Conservation (phyloP, 176 grass and related monocot species). For the Oryza rufipogon region DNA sequence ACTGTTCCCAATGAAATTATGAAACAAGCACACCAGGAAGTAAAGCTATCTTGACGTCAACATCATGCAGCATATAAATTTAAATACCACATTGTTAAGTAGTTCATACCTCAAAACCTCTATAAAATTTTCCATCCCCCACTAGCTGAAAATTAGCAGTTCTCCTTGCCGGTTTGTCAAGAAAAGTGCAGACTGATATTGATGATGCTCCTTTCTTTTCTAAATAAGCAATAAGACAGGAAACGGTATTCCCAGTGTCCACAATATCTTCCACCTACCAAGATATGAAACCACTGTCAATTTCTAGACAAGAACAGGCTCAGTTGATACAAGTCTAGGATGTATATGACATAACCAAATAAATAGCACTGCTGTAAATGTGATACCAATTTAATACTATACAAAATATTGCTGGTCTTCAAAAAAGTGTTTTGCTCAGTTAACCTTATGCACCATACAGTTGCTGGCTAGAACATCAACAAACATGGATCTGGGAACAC, state of each 20-base stretch:
- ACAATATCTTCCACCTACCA: constrained; percentile 94
- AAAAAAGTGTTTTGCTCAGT: neutral
- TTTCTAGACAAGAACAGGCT: constrained; percentile 14
- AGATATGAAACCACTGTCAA: constrained; percentile 6
- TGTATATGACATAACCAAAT: neutral
- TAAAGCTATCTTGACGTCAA: neutral
- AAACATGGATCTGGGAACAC: neutral
- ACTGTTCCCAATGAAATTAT: neutral
- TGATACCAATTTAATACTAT: neutral
- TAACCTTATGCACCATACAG: neutral
- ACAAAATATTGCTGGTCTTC: neutral
- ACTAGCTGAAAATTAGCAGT: constrained; percentile 64
- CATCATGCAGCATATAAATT: neutral
- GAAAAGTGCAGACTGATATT: constrained; percentile 85
- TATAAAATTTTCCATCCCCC: constrained; percentile 86
- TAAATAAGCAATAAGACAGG: constrained; percentile 75
- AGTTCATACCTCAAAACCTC: constrained; percentile 76
- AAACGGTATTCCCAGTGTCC: constrained; percentile 86
- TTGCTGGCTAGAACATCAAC: neutral
- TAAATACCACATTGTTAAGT: neutral
- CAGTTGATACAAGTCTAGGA: constrained; percentile 10
- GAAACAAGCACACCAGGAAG: neutral
- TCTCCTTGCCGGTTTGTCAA: constrained; percentile 91
- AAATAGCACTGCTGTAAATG: neutral
- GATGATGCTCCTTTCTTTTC: constrained; percentile 76